Percentiles rank a stretch among this genome's conserved stretches.
phyloP scores from a whole-genome alignment of 768 basidiomycete species.

The Suillus sp. region DNA sequence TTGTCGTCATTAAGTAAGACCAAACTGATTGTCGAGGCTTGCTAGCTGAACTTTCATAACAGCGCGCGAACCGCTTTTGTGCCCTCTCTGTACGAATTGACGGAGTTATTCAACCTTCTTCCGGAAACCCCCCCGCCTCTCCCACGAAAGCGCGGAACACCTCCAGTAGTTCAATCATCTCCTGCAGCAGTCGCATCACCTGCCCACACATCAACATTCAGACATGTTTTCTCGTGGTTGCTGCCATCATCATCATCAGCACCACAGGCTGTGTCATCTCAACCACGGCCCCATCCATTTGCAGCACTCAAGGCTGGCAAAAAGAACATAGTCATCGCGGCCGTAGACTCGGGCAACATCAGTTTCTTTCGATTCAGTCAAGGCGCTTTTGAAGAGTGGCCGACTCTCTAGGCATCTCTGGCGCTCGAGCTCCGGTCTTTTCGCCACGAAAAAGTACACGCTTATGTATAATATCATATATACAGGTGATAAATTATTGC shows the following conservation, averaged over 20 bases:
- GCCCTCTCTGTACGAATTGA: slow-evolving; percentile 79
- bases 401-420: slow-evolving; percentile 35
- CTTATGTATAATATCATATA: neutral
- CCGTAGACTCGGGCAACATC: slow-evolving; percentile 83
- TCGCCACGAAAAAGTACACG: neutral
- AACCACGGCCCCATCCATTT: slow-evolving; percentile 69
- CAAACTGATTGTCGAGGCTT: neutral
- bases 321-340: slow-evolving; percentile 82
- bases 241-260: slow-evolving; percentile 20
- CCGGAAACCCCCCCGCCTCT: slow-evolving; percentile 65
- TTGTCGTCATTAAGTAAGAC: slow-evolving; percentile 84
- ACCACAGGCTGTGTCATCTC: slow-evolving; percentile 30
- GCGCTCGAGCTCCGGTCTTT: neutral
- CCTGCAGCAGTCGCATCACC: slow-evolving; percentile 9
- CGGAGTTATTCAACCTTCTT: slow-evolving; percentile 66
- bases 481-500: neutral
- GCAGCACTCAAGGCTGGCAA: slow-evolving; percentile 80
- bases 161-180: slow-evolving; percentile 8
- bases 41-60: slow-evolving; percentile 14
- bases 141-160: slow-evolving; percentile 45
- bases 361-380: slow-evolving; percentile 89
- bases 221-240: slow-evolving; percentile 29
- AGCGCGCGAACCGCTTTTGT: slow-evolving; percentile 84
- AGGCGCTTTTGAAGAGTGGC: slow-evolving; percentile 83
- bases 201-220: slow-evolving; percentile 6